A percentile compares a stretch with the other conserved stretches of the same genome.
Conservation (phyloP, 371 early-diverging fungal species). For the Mortierella sp. region DNA sequence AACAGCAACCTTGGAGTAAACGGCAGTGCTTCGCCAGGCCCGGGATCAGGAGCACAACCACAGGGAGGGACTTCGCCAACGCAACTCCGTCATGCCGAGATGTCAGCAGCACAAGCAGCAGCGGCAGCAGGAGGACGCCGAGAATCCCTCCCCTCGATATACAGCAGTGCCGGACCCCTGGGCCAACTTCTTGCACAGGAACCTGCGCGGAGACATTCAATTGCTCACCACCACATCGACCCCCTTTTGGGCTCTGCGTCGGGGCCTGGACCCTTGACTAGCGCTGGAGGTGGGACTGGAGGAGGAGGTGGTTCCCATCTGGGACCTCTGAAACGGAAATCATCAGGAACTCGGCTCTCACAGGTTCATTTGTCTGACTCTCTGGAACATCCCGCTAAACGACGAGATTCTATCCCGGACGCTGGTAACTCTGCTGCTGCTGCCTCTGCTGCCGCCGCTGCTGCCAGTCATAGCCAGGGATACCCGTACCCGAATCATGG, state of each 20-base stretch:
- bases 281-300: too few relatives aligned
- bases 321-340: constrained; percentile 50
- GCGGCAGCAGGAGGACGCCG: constrained; percentile 38
- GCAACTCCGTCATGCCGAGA: constrained; percentile 43
- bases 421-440: constrained; percentile 5
- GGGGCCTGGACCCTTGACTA: constrained; percentile 19
- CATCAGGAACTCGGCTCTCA: constrained; percentile 51
- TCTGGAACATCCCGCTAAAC: constrained; percentile 39
- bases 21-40: neutral
- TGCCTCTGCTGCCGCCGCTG: neutral
- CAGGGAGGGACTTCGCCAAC: constrained; percentile 30
- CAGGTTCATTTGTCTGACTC: constrained; percentile 40
- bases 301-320: too few relatives aligned
- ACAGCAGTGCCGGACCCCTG: constrained; percentile 42
- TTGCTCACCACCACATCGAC: constrained; percentile 61
- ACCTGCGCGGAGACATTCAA: constrained; percentile 70
- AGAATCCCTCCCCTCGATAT: constrained; percentile 61
- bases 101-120: neutral
- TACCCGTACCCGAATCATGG: constrained; percentile 1
- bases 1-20: neutral
- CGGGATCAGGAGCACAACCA: constrained; percentile 9
- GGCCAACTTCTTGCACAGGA: constrained; percentile 58
- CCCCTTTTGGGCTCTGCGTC: constrained; percentile 2
- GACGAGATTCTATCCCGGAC: constrained; percentile 53
- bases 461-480: constrained; percentile 3